phyloP scores from a whole-genome alignment of 306 rosid species.

The Inga laurina region DNA sequence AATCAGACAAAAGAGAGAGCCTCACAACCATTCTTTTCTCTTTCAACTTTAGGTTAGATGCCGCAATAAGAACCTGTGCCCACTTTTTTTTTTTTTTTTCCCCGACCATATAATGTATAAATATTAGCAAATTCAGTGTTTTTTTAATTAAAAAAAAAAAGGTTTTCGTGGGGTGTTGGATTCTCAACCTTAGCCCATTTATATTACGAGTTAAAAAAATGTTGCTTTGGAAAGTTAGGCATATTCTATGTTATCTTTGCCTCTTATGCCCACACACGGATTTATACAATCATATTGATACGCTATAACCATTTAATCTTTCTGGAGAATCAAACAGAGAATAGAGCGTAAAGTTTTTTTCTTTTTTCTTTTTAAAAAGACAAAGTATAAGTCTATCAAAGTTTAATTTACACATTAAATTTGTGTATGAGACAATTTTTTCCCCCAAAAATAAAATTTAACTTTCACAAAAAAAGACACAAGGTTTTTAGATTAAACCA shows the following conservation, averaged over 20 bases:
- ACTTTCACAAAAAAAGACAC: no score
- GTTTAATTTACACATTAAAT: neutral
- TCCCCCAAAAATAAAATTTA: no score
- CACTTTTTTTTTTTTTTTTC: neutral
- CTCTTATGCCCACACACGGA: neutral
- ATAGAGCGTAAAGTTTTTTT: neutral
- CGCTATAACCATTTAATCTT: neutral
- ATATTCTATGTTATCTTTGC: neutral
- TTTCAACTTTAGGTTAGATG: neutral
- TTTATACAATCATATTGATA: neutral
- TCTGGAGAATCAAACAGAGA: neutral
- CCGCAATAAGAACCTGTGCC: neutral
- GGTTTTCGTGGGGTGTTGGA: neutral
- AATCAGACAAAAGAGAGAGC: constrained; percentile 26
- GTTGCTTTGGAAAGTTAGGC: neutral
- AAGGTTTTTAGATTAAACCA: neutral
- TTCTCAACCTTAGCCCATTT: neutral
- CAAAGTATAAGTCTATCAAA: no score
- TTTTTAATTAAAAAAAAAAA: no score
- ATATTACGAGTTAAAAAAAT: neutral
- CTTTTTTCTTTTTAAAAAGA: no score
- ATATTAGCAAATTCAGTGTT: neutral
- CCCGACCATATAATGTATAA: neutral
- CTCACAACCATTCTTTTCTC: neutral
- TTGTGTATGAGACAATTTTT: neutral